These are phyloP conservation scores for Candida ponderosae DNA, from an alignment of 805 yeast species.

Conservation along the genomic window DNA sequence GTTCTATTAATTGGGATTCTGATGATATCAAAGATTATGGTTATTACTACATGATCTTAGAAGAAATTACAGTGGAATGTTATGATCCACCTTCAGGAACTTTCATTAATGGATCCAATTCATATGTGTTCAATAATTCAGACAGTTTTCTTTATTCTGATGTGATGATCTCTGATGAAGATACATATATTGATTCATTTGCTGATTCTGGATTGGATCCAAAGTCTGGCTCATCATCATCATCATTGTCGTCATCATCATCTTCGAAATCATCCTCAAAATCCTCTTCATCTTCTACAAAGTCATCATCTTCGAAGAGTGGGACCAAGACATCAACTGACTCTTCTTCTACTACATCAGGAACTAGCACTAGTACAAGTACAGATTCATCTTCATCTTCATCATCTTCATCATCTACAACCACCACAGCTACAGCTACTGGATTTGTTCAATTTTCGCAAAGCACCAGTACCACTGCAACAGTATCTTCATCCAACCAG, in stretches of 20 bases:
- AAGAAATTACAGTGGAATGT: slow-evolving; percentile 54
- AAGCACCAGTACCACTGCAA: too few species aligned
- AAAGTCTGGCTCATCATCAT: slow-evolving; percentile 19
- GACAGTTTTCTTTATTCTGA: slow-evolving; percentile 39
- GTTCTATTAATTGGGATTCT: slow-evolving; percentile 76
- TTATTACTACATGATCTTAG: slow-evolving; percentile 66
- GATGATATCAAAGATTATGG: slow-evolving; percentile 67
- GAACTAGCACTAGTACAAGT: slow-evolving; percentile 2
- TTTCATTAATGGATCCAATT: slow-evolving; percentile 32
- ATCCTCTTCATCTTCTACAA: not conserved
- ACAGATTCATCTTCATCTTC: not conserved
- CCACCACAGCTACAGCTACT: not conserved
- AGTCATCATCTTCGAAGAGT: slow-evolving; percentile 2
- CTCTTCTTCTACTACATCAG: not conserved
- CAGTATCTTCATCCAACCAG: too few species aligned
- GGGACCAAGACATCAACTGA: slow-evolving; percentile 5
- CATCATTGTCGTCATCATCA: slow-evolving; percentile 13
- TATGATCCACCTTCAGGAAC: slow-evolving; percentile 65
- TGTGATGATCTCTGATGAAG: slow-evolving; percentile 55
- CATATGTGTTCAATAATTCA: slow-evolving; percentile 47
- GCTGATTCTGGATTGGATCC: slow-evolving; percentile 65
- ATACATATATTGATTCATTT: slow-evolving; percentile 49
- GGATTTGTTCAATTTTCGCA: slow-evolving; percentile 2
- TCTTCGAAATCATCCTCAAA: slow-evolving; percentile 7
- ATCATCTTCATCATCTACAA: not conserved